Percentiles rank a stretch among this genome's conserved stretches.
These are phyloP conservation scores for Xylaria multiplex DNA, from an alignment of 2,329 filamentous ascomycete species.

Conservation along the genomic window DNA sequence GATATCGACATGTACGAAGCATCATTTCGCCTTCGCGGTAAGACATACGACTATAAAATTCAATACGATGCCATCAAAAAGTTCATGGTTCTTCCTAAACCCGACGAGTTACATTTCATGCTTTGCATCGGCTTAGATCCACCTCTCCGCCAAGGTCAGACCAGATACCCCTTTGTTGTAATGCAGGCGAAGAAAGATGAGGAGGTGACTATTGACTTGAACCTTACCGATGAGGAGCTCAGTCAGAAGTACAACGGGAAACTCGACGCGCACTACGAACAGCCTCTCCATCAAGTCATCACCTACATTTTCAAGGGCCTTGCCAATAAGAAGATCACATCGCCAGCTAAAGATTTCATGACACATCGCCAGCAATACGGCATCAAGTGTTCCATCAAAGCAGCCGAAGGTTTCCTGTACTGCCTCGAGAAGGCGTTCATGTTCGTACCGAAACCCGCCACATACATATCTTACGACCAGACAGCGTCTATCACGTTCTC, in stretches of 20 bases:
- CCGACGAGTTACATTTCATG: slow-evolving; percentile 96
- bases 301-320: slow-evolving; percentile 95
- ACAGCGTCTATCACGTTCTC: slow-evolving; percentile 93
- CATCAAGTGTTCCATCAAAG: slow-evolving; percentile 99
- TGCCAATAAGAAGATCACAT: slow-evolving; percentile 93
- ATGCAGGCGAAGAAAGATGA: slow-evolving; percentile 99
- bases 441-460: slow-evolving; percentile 98
- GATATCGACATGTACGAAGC: slow-evolving; percentile 99
- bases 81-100: slow-evolving; percentile 97
- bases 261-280: slow-evolving; percentile 88
- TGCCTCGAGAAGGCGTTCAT: slow-evolving; percentile 98
- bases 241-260: slow-evolving; percentile 89
- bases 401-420: slow-evolving; percentile 96
- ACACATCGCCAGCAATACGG: slow-evolving; percentile 94
- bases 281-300: slow-evolving; percentile 91
- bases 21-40: slow-evolving; percentile 95
- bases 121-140: slow-evolving; percentile 95
- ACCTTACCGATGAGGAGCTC: slow-evolving; percentile 90
- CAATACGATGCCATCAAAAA: slow-evolving; percentile 98
- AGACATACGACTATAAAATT: slow-evolving; percentile 99
- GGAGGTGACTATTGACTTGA: slow-evolving; percentile 94
- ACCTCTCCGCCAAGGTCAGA: slow-evolving; percentile 95
- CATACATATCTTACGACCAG: slow-evolving; percentile 95
- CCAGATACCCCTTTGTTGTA: slow-evolving; percentile 95
- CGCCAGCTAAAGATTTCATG: slow-evolving; percentile 92